These are phyloP conservation scores for Terfezia claveryi DNA, from an alignment of 495 filamentous ascomycete genomes.

Conservation along the genomic window DNA sequence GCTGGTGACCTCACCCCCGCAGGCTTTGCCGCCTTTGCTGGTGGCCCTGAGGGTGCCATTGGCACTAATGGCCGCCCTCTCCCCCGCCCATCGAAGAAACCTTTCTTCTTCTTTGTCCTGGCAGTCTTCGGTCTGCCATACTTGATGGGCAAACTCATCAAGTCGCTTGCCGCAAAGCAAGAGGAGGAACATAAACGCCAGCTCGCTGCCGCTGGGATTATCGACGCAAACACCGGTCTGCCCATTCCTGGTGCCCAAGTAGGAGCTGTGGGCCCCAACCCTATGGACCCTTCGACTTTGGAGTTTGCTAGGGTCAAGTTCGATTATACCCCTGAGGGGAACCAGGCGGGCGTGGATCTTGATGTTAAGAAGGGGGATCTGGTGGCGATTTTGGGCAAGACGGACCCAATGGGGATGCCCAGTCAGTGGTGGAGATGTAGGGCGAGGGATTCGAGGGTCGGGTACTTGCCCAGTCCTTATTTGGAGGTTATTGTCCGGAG, in stretches of 20 bases:
- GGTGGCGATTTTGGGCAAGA: conserved; percentile 82
- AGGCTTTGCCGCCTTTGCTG: conserved; percentile 73
- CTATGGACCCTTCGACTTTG: conserved; percentile 61
- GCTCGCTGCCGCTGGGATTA: conserved; percentile 27
- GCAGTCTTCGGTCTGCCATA: conserved; percentile 91
- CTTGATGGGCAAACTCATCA: conserved; percentile 85
- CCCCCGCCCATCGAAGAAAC: conserved; percentile 62
- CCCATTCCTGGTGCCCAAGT: conserved; percentile 4
- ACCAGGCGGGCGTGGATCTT: conserved; percentile 56
- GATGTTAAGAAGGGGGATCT: conserved; percentile 88
- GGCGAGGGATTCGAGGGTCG: conserved; percentile 72
- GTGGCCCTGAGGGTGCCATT: conserved; percentile 22
- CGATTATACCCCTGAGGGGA: conserved; percentile 63
- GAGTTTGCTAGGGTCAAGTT: conserved; percentile 89
- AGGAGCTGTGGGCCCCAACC: conserved; percentile 18
- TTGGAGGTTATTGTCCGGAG: conserved; percentile 60
- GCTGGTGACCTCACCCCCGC: conserved; percentile 73
- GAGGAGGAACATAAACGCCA: conserved; percentile 53
- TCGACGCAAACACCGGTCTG: conserved; percentile 5
- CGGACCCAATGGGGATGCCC: conserved; percentile 74
- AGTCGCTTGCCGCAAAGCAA: conserved; percentile 55
- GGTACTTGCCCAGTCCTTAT: conserved; percentile 77
- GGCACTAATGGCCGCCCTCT: conserved; percentile 19
- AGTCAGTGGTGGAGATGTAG: conserved; percentile 95
- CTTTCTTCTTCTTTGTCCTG: conserved; percentile 83